Evolutionary conservation across 2,329 filamentous ascomycete species (phyloP), one percentile per base, ranked within the genome.

Genomic region (Cladosporium sp.): DNA sequence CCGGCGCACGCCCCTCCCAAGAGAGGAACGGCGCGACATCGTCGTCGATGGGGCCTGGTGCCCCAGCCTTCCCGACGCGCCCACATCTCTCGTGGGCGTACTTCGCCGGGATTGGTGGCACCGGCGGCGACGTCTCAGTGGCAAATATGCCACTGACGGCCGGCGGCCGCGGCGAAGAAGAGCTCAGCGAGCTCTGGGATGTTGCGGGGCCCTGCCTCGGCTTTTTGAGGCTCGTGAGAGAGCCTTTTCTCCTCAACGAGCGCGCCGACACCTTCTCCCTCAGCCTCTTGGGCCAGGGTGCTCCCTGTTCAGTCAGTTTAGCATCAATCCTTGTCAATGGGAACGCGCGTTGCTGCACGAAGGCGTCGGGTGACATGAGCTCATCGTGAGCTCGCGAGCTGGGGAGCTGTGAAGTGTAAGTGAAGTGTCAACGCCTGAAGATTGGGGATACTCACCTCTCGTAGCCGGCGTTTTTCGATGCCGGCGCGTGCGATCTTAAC

Each of bases 331-430:
- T 37, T 18, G 9, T 34, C 31, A 33, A 18, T 13, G 40, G 40
- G 1, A 19, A 9, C n/a, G 48, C 48, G n/a, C 40, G 48, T 28
- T 50, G 48, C 4, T 42, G n/a, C 32, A 40, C 13, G 5, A 50
- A 43, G 31, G 40, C 31, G 19, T 34, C 2, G 28, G 48, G 48
- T 32, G 28, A 16, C 40, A 50, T 50, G 33, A 50, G 48, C 31
- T 50, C 48, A 37, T 50, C 48, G 18, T 50, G 43, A 22, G 40
- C 40, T 43, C 48, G 40, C 11, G 43, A 14, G 18, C 16, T 43
- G 6, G 48, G 43, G 11, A 43, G 14, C 48, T 50, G 40, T 10
- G 32, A 43, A 1, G 9, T 9, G 48, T 50, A 31, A 50, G 48
- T 38, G 18, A 37, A 2, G 13, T 50, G n/a, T 16, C 22, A 11